Evolutionary conservation across 768 basidiomycete species (phyloP).

Genomic region (Panus rudis): DNA sequence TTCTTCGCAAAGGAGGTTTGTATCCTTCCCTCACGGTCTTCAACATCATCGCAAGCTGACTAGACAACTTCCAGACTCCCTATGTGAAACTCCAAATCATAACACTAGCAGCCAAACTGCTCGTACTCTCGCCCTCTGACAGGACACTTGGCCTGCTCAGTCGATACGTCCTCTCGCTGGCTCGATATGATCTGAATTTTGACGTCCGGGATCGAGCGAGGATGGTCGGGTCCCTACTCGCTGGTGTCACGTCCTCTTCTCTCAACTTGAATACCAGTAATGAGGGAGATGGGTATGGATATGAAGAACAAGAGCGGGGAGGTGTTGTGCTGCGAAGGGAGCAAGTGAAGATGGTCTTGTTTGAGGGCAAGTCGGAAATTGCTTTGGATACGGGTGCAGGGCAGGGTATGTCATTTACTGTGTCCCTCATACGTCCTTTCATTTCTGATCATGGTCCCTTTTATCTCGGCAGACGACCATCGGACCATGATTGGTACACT

Average conservation of each 20-base stretch:
- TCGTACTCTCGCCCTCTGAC: constrained; percentile 58
- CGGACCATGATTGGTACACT: constrained; percentile 57
- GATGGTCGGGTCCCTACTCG: constrained; percentile 65
- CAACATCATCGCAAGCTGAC: not conserved
- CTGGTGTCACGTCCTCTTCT: constrained; percentile 33
- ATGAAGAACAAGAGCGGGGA: constrained; percentile 39
- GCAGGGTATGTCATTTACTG: constrained; percentile 2
- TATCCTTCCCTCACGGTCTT: not conserved
- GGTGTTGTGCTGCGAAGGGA: constrained; percentile 78
- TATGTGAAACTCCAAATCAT: constrained; percentile 78
- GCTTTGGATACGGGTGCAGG: constrained; percentile 23
- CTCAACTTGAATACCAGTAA: constrained; percentile 12
- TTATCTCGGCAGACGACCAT: constrained; percentile 30
- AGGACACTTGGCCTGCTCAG: constrained; percentile 45
- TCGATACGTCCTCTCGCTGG: constrained; percentile 74
- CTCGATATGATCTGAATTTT: constrained; percentile 82
- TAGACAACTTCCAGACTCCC: constrained; percentile 33
- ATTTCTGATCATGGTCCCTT: too few species aligned
- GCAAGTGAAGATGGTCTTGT: constrained; percentile 73
- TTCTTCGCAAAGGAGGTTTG: constrained; percentile 66
- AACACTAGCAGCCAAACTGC: constrained; percentile 80
- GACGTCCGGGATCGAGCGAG: constrained; percentile 89
- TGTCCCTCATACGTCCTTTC: not conserved
- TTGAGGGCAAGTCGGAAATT: constrained; percentile 61
- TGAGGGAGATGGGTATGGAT: constrained; percentile 24